phyloP scores from a whole-genome alignment of 2,329 filamentous ascomycete genomes.

The Fusarium graminum region DNA sequence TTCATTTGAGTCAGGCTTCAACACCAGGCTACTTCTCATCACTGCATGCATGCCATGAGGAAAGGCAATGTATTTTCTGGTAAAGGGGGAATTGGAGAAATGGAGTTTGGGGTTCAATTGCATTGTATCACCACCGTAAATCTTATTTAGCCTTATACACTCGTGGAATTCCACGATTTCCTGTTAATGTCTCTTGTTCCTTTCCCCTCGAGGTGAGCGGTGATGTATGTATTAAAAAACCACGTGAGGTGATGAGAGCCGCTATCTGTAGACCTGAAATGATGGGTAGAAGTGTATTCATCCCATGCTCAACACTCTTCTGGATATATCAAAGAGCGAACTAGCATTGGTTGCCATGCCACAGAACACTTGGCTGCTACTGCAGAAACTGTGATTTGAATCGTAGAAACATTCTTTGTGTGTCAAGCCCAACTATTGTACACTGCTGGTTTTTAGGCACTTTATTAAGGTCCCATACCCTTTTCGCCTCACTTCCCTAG shows the following conservation, averaged over 20 bases:
- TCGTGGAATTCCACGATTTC: conserved; percentile 17
- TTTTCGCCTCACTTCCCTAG: neutral
- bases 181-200: neutral
- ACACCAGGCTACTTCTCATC: conserved; percentile 27
- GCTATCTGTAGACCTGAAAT: neutral
- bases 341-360: neutral
- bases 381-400: too few species aligned
- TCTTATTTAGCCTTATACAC: conserved; percentile 21
- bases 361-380: too few species aligned
- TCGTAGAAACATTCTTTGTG: neutral
- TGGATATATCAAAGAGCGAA: neutral
- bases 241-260: neutral
- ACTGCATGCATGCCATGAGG: conserved; percentile 38
- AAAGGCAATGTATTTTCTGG: conserved; percentile 38
- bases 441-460: neutral
- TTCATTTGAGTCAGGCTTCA: conserved; percentile 28
- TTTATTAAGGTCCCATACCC: neutral
- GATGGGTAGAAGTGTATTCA: neutral
- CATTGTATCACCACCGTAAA: conserved; percentile 40
- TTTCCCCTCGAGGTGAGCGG: neutral
- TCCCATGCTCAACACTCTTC: neutral
- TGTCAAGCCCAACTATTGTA: neutral
- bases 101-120: conserved; percentile 38
- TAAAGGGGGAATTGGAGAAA: conserved; percentile 29
- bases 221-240: neutral